Base-by-base conservation (phyloP, 495 filamentous ascomycete species). In the Trichoderma gamsii region DNA sequence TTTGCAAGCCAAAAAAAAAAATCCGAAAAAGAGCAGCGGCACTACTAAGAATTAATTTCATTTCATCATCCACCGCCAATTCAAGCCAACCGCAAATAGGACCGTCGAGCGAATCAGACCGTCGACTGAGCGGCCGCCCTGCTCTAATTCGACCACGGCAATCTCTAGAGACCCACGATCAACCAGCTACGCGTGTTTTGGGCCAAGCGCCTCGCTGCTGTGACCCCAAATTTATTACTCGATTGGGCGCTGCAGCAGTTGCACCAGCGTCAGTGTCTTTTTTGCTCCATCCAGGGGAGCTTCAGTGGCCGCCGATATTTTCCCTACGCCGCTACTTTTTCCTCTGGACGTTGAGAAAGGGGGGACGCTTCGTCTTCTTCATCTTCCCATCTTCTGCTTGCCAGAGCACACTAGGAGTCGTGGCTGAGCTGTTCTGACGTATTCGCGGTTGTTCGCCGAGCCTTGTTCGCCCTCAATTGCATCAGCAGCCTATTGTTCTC, bases 401-500 rank as follows among this genome's bases (percentile, higher is more conserved):
- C 12, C 13, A 32, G 56, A 61, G 56, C 56, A 61, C 6, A 29
- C 27, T 32, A 32, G 56, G 23, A 13, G 56, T 25, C 29, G 56
- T 61, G 56, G 56, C 56, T 61, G 25, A 61, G 56, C 56, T 4
- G 3, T 12, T 61, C 56, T 21, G 9, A 61, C 56, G 56, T 21
- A 23, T 21, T 61, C 25, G 56, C 27, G 5, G n/a, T 18, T 32
- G 16, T 61, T 61, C 11, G 56, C 29, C 27, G 12, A 61, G 25
- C 56, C 56, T 12, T 12, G 56, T 13, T 61, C 56, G n/a, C 29
- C 25, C 3, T 61, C 56, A 61, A 61, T 61, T 61, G 56, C 25
- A 25, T 61, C 56, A 61, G 56, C 56, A 61, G 27, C 56, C 56
- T 61, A 61, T 61, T 61, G 56, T 61, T 61, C 56, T 16, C 16